A percentile compares a stretch with the other conserved stretches of the same genome.
Evolutionary conservation across 2,329 filamentous ascomycete species (phyloP).

Genomic region (Penicillium sp.): DNA sequence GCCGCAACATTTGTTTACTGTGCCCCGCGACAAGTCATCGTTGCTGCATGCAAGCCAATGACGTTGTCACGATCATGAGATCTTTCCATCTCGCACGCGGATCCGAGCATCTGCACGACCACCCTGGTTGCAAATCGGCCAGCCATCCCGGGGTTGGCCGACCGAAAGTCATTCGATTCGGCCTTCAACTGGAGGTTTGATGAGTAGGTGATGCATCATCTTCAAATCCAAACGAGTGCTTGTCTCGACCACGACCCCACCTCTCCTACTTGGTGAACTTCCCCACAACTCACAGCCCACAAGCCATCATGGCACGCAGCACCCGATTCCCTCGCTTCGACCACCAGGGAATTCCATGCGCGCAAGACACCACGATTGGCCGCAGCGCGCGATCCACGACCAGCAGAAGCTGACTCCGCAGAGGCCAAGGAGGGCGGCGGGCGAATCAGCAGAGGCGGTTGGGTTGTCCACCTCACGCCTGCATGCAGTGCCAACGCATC

Average conservation of each 20-base stretch:
- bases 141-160: neutral
- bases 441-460: slow-evolving; percentile 30
- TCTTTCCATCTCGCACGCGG: neutral
- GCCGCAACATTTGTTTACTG: neutral
- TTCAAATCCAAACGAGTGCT: neutral
- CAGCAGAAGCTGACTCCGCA: slow-evolving; percentile 28
- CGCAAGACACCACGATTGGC: slow-evolving; percentile 1
- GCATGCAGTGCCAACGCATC: slow-evolving; percentile 40
- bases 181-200: too few relatives aligned
- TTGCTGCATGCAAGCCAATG: slow-evolving; percentile 5
- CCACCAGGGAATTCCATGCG: neutral
- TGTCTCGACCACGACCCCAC: neutral
- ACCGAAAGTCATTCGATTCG: too few relatives aligned
- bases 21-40: slow-evolving; percentile 1
- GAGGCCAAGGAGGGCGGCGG: slow-evolving; percentile 26
- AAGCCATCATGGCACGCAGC: slow-evolving; percentile 1
- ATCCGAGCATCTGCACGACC: slow-evolving; percentile 2
- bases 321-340: neutral
- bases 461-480: slow-evolving; percentile 32
- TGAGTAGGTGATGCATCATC: neutral
- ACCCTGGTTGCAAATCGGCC: neutral
- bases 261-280: neutral
- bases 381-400: slow-evolving; percentile 1
- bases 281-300: neutral
- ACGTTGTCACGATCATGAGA: slow-evolving; percentile 2